phyloP scores from a whole-genome alignment of 257 asterid genomes.

The Ballota nigra region DNA sequence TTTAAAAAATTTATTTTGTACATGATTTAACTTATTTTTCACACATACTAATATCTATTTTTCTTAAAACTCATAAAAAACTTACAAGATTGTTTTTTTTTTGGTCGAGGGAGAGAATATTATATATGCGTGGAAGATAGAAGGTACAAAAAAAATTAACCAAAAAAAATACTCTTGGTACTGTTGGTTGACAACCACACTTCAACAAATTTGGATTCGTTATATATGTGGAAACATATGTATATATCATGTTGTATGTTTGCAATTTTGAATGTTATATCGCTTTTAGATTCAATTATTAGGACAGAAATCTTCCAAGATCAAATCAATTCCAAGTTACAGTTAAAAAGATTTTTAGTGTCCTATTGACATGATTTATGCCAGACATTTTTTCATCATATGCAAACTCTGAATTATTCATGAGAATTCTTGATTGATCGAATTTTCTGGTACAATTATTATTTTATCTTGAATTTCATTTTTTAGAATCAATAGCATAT shows the following conservation, averaged over 20 bases:
- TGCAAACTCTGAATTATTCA: not conserved
- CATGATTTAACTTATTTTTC: too few relatives aligned
- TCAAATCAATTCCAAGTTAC: conserved; percentile 8
- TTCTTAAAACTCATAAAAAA: too few relatives aligned
- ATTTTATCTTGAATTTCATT: not conserved
- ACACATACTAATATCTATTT: too few relatives aligned
- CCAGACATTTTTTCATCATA: not conserved
- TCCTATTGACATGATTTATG: not conserved
- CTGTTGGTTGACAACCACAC: not conserved
- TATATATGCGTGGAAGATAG: too few relatives aligned
- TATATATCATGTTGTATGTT: not conserved
- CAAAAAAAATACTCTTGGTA: not conserved
- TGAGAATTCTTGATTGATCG: not conserved
- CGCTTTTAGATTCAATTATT: conserved; percentile 9
- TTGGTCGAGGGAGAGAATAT: too few relatives aligned
- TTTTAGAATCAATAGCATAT: not conserved
- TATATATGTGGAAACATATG: not conserved
- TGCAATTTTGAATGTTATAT: not conserved
- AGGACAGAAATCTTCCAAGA: not conserved
- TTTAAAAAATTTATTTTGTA: too few relatives aligned
- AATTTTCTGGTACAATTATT: not conserved
- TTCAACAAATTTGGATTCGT: not conserved
- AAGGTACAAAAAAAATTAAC: too few relatives aligned
- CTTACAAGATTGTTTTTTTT: too few relatives aligned
- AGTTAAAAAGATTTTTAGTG: not conserved